Conservation (phyloP, 1,284 basidiomycete species). For the Amylostereum areolatum region DNA sequence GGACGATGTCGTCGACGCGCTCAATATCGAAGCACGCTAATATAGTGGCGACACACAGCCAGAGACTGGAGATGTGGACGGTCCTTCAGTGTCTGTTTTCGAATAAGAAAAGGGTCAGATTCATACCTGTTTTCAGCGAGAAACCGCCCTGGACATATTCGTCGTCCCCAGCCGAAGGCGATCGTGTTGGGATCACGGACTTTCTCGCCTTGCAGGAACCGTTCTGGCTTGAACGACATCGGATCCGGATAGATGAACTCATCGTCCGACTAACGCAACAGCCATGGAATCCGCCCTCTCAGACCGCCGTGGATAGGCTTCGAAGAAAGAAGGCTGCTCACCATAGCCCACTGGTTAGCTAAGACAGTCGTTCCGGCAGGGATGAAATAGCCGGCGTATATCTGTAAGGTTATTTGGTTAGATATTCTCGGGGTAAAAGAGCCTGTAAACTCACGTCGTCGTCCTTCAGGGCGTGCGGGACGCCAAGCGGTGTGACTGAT, state of each 20-base stretch:
- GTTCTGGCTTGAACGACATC: conserved; percentile 17
- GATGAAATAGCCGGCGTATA: conserved; percentile 12
- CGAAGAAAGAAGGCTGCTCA: background rate
- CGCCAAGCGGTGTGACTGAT: conserved; percentile 10
- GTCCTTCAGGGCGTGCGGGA: conserved; percentile 12
- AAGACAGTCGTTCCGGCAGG: conserved; percentile 6
- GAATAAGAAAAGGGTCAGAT: background rate
- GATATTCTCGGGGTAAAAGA: background rate
- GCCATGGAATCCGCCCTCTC: conserved; percentile 6
- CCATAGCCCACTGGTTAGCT: conserved; percentile 3
- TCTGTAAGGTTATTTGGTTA: background rate
- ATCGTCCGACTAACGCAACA: conserved; percentile 16
- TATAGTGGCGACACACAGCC: background rate
- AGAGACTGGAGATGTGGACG: background rate
- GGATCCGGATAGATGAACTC: conserved; percentile 14
- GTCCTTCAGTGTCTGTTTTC: background rate
- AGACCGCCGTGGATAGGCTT: background rate
- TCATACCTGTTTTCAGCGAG: conserved; percentile 9
- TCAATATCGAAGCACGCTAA: background rate
- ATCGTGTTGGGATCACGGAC: background rate
- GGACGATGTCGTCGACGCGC: background rate
- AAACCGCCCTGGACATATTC: conserved; percentile 18
- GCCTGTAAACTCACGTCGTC: conserved; percentile 7
- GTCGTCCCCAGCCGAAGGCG: conserved; percentile 17
- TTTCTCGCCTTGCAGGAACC: conserved; percentile 14